Evolutionary conservation across 2,329 filamentous ascomycete species (phyloP).

Genomic region (Nemania sp.): DNA sequence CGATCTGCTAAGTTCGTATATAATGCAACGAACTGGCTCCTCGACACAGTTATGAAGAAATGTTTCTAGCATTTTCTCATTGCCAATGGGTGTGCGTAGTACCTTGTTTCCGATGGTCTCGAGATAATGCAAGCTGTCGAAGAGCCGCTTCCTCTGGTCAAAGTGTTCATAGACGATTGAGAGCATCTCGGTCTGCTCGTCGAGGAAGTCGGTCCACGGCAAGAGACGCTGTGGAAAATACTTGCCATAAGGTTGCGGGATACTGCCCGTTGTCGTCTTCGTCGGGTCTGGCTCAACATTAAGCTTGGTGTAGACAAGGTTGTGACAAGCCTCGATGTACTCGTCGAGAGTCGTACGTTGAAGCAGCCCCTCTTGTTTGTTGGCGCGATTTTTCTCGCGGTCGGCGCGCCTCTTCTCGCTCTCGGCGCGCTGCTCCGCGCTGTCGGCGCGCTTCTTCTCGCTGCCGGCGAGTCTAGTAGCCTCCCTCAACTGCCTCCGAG

Average conservation of each 20-base stretch:
- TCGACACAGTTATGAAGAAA: conserved; percentile 39
- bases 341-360: conserved; percentile 39
- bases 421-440: too few species aligned
- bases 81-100: conserved; percentile 22
- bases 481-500: too few species aligned
- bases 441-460: too few species aligned
- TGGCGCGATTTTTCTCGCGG: too few species aligned
- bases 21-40: conserved; percentile 39
- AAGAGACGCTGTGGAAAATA: conserved; percentile 37
- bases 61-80: conserved; percentile 41
- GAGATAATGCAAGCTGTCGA: conserved; percentile 36
- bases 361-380: conserved; percentile 24
- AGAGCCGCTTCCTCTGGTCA: conserved; percentile 31
- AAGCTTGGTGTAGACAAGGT: conserved; percentile 34
- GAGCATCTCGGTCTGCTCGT: conserved; percentile 32
- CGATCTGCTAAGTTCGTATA: conserved; percentile 36
- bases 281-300: conserved; percentile 33
- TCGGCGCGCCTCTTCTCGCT: too few species aligned
- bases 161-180: conserved; percentile 29
- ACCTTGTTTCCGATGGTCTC: conserved; percentile 32
- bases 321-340: conserved; percentile 41
- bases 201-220: conserved; percentile 40
- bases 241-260: conserved; percentile 38
- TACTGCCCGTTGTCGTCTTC: conserved; percentile 4
- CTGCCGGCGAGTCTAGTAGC: too few species aligned